Conservation (phyloP, 169 alveolate genomes). For the Plasmodium coatneyi region DNA sequence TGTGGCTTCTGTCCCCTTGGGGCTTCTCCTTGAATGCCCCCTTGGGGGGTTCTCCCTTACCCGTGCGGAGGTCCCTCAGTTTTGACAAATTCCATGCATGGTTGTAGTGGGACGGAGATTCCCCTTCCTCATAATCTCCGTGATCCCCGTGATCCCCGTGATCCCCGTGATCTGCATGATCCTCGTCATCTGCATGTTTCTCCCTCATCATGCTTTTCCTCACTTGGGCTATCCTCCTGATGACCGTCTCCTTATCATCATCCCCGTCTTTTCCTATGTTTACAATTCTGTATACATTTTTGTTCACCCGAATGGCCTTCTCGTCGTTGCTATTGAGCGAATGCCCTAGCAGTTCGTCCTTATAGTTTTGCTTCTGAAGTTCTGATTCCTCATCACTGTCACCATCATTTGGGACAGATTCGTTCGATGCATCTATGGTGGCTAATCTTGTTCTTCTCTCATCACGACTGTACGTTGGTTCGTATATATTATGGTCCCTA, state of each 20-base stretch:
- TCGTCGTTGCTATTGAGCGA: not conserved
- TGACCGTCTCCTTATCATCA: slow-evolving; percentile 19
- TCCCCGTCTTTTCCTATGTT: not conserved
- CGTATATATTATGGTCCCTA: not conserved
- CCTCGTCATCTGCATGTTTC: not conserved
- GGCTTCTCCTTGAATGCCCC: not conserved
- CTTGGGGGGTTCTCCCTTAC: not conserved
- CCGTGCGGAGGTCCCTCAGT: not conserved
- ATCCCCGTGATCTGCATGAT: not conserved
- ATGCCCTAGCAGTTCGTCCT: not conserved
- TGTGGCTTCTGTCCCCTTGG: not conserved
- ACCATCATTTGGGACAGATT: not conserved
- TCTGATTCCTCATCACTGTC: not conserved
- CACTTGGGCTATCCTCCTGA: slow-evolving; percentile 40
- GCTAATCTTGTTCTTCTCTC: not conserved
- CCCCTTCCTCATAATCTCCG: not conserved
- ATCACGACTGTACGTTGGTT: not conserved
- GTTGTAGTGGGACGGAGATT: not conserved
- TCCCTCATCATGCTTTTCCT: slow-evolving; percentile 45
- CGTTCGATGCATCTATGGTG: not conserved
- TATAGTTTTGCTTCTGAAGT: not conserved
- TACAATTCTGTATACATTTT: slow-evolving; percentile 44
- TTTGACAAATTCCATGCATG: not conserved
- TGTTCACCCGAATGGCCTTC: slow-evolving; percentile 41
- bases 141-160: too few species aligned